Evolutionary conservation across 768 basidiomycete genomes (phyloP).

Genomic region (Russula brevipes): DNA sequence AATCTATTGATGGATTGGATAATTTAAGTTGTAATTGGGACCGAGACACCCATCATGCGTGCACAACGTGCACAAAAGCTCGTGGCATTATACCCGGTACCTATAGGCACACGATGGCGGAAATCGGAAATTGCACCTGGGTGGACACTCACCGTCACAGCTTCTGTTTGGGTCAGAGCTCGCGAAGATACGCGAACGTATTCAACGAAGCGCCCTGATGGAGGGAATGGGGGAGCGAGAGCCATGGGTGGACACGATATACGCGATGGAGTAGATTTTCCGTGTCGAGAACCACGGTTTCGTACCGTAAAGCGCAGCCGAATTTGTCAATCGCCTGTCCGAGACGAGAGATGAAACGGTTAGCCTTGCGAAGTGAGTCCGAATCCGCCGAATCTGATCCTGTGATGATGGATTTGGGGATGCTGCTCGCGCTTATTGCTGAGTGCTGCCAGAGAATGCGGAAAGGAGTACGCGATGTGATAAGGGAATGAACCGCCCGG

Average conservation of each 20-base stretch:
- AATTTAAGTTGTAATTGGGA: neutral
- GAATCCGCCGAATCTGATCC: neutral
- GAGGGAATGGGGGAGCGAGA: constrained; percentile 35
- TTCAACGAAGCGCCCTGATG: constrained; percentile 44
- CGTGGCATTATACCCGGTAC: neutral
- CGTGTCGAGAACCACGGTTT: neutral
- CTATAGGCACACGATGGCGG: neutral
- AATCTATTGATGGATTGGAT: neutral
- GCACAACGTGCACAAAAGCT: neutral
- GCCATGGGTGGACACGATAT: neutral
- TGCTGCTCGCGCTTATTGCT: neutral
- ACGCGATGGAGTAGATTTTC: neutral
- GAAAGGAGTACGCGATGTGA: neutral
- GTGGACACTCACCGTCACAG: constrained; percentile 47
- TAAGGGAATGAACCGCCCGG: neutral
- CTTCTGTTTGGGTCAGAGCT: constrained; percentile 41
- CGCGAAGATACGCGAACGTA: constrained; percentile 52
- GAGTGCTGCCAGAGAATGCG: neutral
- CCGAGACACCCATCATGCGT: neutral
- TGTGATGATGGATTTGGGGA: neutral
- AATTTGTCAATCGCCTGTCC: neutral
- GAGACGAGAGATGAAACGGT: neutral
- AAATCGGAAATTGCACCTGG: neutral
- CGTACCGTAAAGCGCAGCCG: neutral
- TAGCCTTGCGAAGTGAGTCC: neutral